Evolutionary conservation across 2,329 filamentous ascomycete genomes (phyloP).

Genomic region (Claviceps lovelessii): DNA sequence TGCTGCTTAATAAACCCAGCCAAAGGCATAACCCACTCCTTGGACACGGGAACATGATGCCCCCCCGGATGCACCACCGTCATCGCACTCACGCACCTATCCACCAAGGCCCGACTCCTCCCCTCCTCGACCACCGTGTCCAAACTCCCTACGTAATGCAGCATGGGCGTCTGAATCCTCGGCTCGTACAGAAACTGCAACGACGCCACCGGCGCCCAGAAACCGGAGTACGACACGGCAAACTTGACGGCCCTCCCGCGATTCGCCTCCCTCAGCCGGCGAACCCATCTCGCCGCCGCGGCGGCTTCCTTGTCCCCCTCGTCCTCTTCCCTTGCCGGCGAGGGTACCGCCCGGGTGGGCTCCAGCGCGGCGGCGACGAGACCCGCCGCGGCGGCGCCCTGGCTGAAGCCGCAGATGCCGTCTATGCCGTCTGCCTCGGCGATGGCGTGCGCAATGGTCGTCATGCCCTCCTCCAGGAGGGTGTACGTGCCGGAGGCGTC

Average conservation of each 20-base stretch:
- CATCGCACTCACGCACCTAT: slow-evolving; percentile 42
- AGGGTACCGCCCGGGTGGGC: slow-evolving; percentile 13
- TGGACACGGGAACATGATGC: slow-evolving; percentile 74
- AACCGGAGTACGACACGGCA: slow-evolving; percentile 64
- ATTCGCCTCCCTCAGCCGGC: slow-evolving; percentile 35
- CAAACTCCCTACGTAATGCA: slow-evolving; percentile 71
- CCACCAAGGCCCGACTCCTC: slow-evolving; percentile 51
- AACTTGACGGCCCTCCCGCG: slow-evolving; percentile 44
- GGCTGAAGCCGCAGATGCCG: slow-evolving; percentile 69
- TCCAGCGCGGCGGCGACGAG: slow-evolving; percentile 65
- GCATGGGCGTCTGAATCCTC: slow-evolving; percentile 56
- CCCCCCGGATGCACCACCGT: slow-evolving; percentile 68
- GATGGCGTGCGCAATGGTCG: slow-evolving; percentile 46
- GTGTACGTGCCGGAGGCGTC: slow-evolving; percentile 50
- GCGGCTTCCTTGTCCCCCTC: no score
- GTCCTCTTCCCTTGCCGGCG: neutral
- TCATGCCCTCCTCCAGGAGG: slow-evolving; percentile 55
- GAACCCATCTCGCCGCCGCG: slow-evolving; percentile 26
- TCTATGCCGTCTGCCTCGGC: slow-evolving; percentile 53
- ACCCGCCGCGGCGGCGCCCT: slow-evolving; percentile 59
- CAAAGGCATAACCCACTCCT: slow-evolving; percentile 65
- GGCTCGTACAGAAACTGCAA: slow-evolving; percentile 58
- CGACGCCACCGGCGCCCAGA: slow-evolving; percentile 46
- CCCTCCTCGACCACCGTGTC: slow-evolving; percentile 80
- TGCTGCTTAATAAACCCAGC: slow-evolving; percentile 51